Evolutionary conservation across 192 early-diverging fungal genomes (phyloP).

Genomic region (Spinellus fusiger): DNA sequence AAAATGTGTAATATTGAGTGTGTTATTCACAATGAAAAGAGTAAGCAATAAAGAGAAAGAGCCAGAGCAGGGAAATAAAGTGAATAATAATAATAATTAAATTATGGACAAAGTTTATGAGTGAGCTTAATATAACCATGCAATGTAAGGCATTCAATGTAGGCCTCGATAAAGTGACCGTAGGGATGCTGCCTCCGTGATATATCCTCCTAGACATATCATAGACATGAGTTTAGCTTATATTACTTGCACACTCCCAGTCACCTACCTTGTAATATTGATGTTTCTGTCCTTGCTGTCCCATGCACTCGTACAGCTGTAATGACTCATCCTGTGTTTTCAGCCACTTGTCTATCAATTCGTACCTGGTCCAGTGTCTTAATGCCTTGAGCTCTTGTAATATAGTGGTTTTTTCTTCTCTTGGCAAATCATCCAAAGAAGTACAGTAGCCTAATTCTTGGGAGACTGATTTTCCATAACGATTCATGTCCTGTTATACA

Average conservation of each 20-base stretch:
- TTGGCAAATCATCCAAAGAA: slow-evolving; percentile 18
- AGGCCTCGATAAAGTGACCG: slow-evolving; percentile 18
- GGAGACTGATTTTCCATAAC: neutral
- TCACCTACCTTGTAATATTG: slow-evolving; percentile 13
- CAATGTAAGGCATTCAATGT: slow-evolving; percentile 10
- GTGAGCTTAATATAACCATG: slow-evolving; percentile 2
- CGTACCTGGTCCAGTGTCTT: neutral
- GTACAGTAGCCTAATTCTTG: slow-evolving; percentile 1
- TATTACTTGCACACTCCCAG: neutral
- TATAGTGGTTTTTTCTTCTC: slow-evolving; percentile 5
- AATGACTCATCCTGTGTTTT: slow-evolving; percentile 27
- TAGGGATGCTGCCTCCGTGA: slow-evolving; percentile 17
- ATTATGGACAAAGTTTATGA: neutral
- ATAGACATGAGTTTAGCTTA: neutral
- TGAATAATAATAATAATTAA: neutral
- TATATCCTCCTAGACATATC: neutral
- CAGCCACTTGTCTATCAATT: slow-evolving; percentile 22
- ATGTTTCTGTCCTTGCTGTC: slow-evolving; percentile 24
- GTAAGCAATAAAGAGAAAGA: neutral
- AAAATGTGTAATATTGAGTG: too few species aligned
- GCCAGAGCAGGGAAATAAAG: neutral
- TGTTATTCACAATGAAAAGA: neutral
- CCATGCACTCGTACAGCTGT: slow-evolving; percentile 20
- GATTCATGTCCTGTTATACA: neutral
- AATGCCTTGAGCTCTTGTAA: neutral